A percentile compares a stretch with the other conserved stretches of the same genome.
Evolutionary conservation across 306 rosid species (phyloP).

Genomic region (Rosa persica): DNA sequence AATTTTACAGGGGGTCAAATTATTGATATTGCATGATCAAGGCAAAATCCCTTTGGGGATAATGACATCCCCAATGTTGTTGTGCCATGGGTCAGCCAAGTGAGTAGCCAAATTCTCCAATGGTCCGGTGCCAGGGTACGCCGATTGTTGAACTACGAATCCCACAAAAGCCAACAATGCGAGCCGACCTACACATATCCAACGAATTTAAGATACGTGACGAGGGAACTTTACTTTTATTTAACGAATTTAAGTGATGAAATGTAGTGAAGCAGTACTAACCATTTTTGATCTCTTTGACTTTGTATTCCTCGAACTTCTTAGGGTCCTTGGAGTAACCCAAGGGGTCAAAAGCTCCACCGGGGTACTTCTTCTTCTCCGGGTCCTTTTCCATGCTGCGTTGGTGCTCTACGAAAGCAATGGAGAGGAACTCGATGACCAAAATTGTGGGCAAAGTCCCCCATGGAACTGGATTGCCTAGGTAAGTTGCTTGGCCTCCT

Average conservation of each 20-base stretch:
- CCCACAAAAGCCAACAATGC: slow-evolving; percentile 95
- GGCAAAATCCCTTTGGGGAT: slow-evolving; percentile 56
- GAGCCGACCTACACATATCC: slow-evolving; percentile 59
- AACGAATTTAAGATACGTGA: not conserved
- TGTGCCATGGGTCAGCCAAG: slow-evolving; percentile 99
- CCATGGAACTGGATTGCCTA: slow-evolving; percentile 99
- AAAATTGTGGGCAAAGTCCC: slow-evolving; percentile 91
- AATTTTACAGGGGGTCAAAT: slow-evolving; percentile 43
- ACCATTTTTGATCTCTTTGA: slow-evolving; percentile 96
- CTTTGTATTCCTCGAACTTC: slow-evolving; percentile 78
- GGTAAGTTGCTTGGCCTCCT: slow-evolving; percentile 94
- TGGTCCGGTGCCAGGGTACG: slow-evolving; percentile 99
- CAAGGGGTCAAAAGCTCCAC: slow-evolving; percentile 96
- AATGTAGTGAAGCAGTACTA: not conserved
- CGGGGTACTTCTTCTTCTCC: slow-evolving; percentile 97
- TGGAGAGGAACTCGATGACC: slow-evolving; percentile 82
- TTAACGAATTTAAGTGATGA: not conserved
- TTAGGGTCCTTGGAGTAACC: slow-evolving; percentile 98
- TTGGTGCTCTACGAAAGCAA: slow-evolving; percentile 96
- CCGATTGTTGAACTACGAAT: slow-evolving; percentile 82
- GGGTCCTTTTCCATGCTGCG: slow-evolving; percentile 97
- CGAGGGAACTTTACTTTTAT: not conserved
- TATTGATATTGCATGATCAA: slow-evolving; percentile 17
- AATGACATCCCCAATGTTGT: slow-evolving; percentile 83
- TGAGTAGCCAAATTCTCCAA: slow-evolving; percentile 98